phyloP scores from a whole-genome alignment of 495 filamentous ascomycete genomes.

The Daldinia bambusicola region DNA sequence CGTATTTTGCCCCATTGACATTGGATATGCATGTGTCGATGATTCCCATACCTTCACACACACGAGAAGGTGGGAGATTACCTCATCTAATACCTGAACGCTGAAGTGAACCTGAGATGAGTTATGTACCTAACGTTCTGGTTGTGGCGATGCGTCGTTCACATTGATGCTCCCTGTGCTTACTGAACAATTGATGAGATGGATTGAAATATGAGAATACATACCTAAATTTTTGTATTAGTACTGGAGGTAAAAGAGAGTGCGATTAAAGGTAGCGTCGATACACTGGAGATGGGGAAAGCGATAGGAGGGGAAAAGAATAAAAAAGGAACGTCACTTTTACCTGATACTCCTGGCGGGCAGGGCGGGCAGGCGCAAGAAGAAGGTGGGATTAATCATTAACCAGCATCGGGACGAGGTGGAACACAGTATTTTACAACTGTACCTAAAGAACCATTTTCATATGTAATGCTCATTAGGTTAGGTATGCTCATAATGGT shows the following conservation, averaged over 20 bases:
- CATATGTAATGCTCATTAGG: background rate
- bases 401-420: background rate
- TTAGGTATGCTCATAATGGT: no score
- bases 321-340: background rate
- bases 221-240: background rate
- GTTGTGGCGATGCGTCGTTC: conserved; percentile 3
- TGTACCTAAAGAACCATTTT: background rate
- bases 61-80: conserved; percentile 3
- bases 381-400: conserved; percentile 6
- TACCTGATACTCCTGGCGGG: conserved; percentile 4
- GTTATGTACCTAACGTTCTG: background rate
- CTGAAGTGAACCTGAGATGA: background rate
- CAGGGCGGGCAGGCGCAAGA: background rate
- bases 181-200: background rate
- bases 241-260: background rate
- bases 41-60: background rate
- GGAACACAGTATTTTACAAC: background rate
- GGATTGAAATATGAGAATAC: conserved; percentile 4
- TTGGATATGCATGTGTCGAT: conserved; percentile 8
- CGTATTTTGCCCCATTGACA: conserved; percentile 39
- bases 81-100: conserved; percentile 2
- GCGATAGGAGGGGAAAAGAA: background rate
- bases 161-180: background rate
- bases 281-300: conserved; percentile 4
- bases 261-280: background rate